Base-by-base conservation (phyloP, 805 yeast species). In the Candida tibetensis region DNA sequence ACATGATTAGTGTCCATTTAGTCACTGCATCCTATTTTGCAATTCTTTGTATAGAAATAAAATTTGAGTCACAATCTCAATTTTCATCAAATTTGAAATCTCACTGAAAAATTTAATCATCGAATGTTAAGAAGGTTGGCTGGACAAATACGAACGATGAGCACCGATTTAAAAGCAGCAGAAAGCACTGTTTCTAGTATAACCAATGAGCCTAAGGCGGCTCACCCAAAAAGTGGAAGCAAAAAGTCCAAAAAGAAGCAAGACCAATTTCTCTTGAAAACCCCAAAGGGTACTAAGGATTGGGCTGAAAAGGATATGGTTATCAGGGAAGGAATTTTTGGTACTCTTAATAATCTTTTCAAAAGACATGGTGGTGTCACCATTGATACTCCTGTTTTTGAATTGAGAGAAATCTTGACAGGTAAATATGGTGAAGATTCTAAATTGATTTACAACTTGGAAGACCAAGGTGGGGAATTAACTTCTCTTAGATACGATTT, bases 351-450 rank as follows among this genome's bases (percentile, higher is more conserved):
- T 12, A 53, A 68, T 2, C 64, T 93, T 35, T 93, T 93, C 76
- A 85, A 89, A 64, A 83, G 89, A 52, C 99, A 93, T 64, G 99
- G 99, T 45, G 99, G 95, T 64, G 96, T 89, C 23, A 91, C 99
- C 29, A 88, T 93, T 48, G 99, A 93, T 61, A 93, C 99, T 2
- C 99, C 99, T 5, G 99, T 93, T 4, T 93, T 93, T 53, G 99
- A 93, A 64, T 74, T 91, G 49, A 79, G 96, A 52, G 99, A 93
- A 63, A 93, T 93, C 51, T 76, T 93, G 41, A 81, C 97, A 17
- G 99, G 99, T 34, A 93, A 93, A 62, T 93, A 93, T 62, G 99
- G 99, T 60, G 99, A 93, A 68, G 99, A 93, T 62, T 90, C 97
- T 22, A 93, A 93, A 66, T 75, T 93, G 53, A 93, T 93, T 55